Evolutionary conservation across 1,139 yeast genomes (phyloP), one percentile per base, ranked within the genome.

Genomic region (Candida sojae): DNA sequence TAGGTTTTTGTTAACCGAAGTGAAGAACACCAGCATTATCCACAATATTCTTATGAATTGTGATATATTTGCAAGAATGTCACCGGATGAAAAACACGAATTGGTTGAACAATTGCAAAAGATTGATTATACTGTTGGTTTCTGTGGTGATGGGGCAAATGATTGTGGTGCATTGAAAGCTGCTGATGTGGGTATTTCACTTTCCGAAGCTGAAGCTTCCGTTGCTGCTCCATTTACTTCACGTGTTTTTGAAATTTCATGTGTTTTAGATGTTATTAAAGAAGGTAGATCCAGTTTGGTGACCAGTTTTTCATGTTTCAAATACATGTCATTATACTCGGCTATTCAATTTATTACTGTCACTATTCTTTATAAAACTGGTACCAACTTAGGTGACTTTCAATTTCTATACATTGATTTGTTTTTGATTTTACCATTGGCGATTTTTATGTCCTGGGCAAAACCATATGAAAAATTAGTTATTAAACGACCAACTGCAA

Each of bases 201-300:
- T 93, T 44, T 88, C 97, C 31, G 99, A 93, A 63, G 99, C 99
- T 0, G 99, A 93, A 64, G 99, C 99, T 0, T 88, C 96, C 5
- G 97, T 95, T 21, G 99, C 99, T 0, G 98, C 99, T 0, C 99
- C 99, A 2, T 93, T 93, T 64, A 95, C 99, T 0, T 89, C 97
- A 1, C 79, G 95, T 44, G 68, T 81, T 1, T 93, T 93, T 68
- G 97, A 93, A 57, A 91, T 93, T 39, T 84, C 96, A 2, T 93
- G 99, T 71, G 96, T 93, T 28, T 70, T 90, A 55, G 91, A 89
- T 62, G 93, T 95, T 4, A 90, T 93, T 51, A 84, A 82, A 58
- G 99, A 95, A 66, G 99, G 99, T 10, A 78, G 99, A 53, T 93
- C 97, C 2, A 87, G 97, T 39, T 74, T 93, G 60, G 97, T 92